Conservation (phyloP, 2,329 filamentous ascomycete genomes). For the Sarocladium kiliense region DNA sequence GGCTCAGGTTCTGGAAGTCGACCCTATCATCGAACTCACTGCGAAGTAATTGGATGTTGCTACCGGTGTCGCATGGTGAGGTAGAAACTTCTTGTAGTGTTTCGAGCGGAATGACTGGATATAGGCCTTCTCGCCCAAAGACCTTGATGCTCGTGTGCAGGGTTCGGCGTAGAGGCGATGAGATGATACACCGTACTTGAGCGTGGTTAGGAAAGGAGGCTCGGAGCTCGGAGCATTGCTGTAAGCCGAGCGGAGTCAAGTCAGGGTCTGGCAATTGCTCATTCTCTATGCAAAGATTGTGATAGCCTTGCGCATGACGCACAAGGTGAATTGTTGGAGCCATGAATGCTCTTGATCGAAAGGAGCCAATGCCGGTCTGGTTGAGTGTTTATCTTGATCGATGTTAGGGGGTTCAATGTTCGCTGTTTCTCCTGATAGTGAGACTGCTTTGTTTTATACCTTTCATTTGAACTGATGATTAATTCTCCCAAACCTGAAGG, state of each 20-base stretch:
- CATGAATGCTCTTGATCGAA: no score
- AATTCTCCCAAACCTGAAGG: no score
- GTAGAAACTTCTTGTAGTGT: conserved; percentile 74
- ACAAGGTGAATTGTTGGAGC: conserved; percentile 58
- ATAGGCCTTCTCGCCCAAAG: conserved; percentile 49
- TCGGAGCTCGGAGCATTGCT: conserved; percentile 65
- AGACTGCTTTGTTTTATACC: no score
- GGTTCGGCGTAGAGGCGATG: conserved; percentile 76
- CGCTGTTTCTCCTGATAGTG: no score
- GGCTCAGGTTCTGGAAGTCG: conserved; percentile 57
- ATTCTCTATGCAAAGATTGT: conserved; percentile 70
- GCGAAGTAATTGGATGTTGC: conserved; percentile 45
- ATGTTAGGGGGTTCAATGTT: no score
- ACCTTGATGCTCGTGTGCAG: conserved; percentile 69
- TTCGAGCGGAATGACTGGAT: conserved; percentile 60
- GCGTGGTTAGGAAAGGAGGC: conserved; percentile 59
- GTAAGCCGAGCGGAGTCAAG: conserved; percentile 68
- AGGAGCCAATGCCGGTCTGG: no score
- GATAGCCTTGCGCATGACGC: conserved; percentile 72
- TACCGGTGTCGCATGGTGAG: conserved; percentile 72
- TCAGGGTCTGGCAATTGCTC: conserved; percentile 70
- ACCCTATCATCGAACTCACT: conserved; percentile 58
- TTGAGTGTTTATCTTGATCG: no score
- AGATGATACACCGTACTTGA: conserved; percentile 63
- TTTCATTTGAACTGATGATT: no score